Evolutionary conservation across 73 alveolate genomes (phyloP).

Genomic region (Paramecium octaurelia): DNA sequence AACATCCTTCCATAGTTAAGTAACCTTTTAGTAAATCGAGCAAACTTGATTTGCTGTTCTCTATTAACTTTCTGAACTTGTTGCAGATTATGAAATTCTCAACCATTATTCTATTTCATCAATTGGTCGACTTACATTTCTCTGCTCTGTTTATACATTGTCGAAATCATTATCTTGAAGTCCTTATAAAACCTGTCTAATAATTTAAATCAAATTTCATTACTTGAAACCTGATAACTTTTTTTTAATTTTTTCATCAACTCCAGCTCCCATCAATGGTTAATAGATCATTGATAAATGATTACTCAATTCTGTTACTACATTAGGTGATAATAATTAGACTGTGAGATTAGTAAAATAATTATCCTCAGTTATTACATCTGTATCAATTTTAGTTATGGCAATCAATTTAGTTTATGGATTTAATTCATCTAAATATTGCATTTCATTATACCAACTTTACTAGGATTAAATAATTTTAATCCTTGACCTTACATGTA

Average conservation of each 20-base stretch:
- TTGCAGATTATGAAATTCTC: slow-evolving; percentile 33
- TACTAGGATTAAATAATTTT: background rate
- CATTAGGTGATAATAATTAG: slow-evolving; percentile 17
- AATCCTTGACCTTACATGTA: slow-evolving; percentile 31
- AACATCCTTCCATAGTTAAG: slow-evolving; percentile 41
- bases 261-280: slow-evolving; percentile 21
- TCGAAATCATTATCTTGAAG: background rate
- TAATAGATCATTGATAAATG: background rate
- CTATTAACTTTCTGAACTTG: slow-evolving; percentile 22
- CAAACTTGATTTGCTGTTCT: background rate
- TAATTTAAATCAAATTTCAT: background rate
- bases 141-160: background rate
- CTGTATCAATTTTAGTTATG: background rate
- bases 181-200: background rate
- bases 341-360: background rate
- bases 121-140: slow-evolving; percentile 31
- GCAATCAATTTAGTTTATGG: background rate
- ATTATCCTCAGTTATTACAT: slow-evolving; percentile 43
- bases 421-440: background rate
- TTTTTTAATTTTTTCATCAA: slow-evolving; percentile 14
- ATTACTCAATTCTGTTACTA: background rate
- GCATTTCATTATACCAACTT: background rate
- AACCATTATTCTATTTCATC: slow-evolving; percentile 64
- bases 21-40: slow-evolving; percentile 10
- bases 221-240: slow-evolving; percentile 5